Percentiles rank a stretch among this genome's conserved stretches.
Evolutionary conservation across 2,329 filamentous ascomycete genomes (phyloP).

Genomic region (Trichoderma koningiopsis): DNA sequence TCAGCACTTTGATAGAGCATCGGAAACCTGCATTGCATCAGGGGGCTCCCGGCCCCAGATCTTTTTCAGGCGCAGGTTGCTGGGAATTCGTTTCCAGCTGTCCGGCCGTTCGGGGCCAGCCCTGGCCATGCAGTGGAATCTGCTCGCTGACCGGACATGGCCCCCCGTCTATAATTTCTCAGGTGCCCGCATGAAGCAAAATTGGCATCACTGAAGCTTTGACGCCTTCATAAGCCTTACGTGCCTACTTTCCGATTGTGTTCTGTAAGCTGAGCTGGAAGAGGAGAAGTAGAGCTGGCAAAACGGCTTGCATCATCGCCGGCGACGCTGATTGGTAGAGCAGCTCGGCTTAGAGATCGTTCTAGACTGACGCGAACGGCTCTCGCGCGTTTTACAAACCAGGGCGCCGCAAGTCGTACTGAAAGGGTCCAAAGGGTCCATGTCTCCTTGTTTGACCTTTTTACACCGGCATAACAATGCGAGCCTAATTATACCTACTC

Average conservation of each 20-base stretch:
- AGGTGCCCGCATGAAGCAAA: not conserved
- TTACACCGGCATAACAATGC: not conserved
- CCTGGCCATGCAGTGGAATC: not conserved
- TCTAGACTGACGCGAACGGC: not conserved
- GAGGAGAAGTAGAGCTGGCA: not conserved
- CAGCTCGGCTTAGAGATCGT: not conserved
- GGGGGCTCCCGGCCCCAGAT: constrained; percentile 4
- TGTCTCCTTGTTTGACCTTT: not conserved
- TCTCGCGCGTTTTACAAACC: constrained; percentile 4
- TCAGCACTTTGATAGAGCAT: constrained; percentile 21
- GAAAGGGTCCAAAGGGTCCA: not conserved
- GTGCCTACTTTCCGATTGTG: not conserved
- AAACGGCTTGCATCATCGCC: constrained; percentile 4
- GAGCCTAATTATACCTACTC: not conserved
- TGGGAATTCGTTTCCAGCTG: constrained; percentile 8
- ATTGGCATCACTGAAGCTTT: not conserved
- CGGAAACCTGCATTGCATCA: constrained; percentile 24
- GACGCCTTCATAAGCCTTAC: not conserved
- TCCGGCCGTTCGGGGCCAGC: not conserved
- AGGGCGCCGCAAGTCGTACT: not conserved
- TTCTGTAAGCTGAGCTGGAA: not conserved
- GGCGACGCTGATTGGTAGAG: not conserved
- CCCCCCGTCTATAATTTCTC: constrained; percentile 1
- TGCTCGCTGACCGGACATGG: not conserved
- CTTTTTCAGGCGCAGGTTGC: not conserved